phyloP scores from a whole-genome alignment of 176 grass and related monocot species.

The Zoysia pacifica region DNA sequence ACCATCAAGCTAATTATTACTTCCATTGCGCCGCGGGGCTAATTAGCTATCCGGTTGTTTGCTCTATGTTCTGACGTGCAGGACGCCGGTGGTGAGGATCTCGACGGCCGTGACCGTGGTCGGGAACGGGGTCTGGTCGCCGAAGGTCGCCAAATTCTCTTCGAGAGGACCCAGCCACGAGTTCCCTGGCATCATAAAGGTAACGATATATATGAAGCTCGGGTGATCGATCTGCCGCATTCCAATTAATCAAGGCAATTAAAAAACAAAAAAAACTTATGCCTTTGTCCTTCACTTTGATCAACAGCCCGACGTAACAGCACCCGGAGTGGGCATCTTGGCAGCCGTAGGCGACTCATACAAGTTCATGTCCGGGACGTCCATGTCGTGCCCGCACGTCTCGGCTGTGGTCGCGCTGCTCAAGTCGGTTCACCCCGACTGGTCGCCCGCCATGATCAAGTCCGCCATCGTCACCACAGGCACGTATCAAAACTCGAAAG shows the following conservation, averaged over 20 bases:
- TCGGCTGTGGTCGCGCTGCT: constrained; percentile 36
- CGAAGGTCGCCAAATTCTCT: not conserved
- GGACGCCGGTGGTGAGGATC: not conserved
- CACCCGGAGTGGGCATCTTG: constrained; percentile 36
- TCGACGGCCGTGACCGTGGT: not conserved
- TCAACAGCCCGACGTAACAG: constrained; percentile 47
- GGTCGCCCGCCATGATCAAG: constrained; percentile 56
- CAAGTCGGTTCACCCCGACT: constrained; percentile 34
- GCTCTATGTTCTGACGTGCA: not conserved
- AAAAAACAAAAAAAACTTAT: too few species aligned
- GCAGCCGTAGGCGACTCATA: not conserved
- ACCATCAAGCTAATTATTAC: too few species aligned
- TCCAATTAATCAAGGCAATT: too few species aligned
- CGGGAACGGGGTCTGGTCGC: not conserved
- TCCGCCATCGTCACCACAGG: constrained; percentile 46
- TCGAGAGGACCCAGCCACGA: constrained; percentile 4
- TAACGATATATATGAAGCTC: not conserved
- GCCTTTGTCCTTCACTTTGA: too few species aligned
- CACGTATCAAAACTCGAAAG: not conserved
- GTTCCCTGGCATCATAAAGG: constrained; percentile 23
- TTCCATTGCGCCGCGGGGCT: too few species aligned
- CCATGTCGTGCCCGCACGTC: constrained; percentile 50
- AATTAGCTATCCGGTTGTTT: not conserved
- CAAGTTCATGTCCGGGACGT: constrained; percentile 25
- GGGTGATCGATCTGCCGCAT: too few species aligned